A percentile compares a stretch with the other conserved stretches of the same genome.
These are phyloP conservation scores for Russula abietina DNA, from an alignment of 768 basidiomycete species.

Conservation along the genomic window DNA sequence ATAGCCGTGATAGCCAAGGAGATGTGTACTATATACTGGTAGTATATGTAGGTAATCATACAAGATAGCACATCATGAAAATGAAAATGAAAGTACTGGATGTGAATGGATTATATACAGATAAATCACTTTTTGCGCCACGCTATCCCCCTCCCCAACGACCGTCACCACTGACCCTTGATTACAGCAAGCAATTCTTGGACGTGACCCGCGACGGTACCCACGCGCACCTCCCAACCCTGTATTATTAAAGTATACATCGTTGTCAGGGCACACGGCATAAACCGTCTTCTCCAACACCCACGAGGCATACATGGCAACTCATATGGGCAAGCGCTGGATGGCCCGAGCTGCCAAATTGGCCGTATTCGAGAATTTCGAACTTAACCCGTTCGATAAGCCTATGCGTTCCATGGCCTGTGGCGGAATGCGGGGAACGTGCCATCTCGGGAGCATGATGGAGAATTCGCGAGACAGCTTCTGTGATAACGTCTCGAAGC, in stretches of 20 bases:
- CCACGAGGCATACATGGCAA: no score
- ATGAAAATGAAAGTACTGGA: no score
- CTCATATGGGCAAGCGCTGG: neutral
- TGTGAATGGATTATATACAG: neutral
- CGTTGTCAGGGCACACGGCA: neutral
- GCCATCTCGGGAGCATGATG: neutral
- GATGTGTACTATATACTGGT: no score
- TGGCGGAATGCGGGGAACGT: neutral
- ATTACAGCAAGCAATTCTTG: no score
- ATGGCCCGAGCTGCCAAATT: conserved; percentile 7
- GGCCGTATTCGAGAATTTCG: conserved; percentile 9
- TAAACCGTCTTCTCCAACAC: neutral
- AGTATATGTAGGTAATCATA: neutral
- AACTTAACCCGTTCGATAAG: conserved; percentile 1
- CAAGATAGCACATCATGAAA: neutral
- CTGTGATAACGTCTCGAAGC: conserved; percentile 11
- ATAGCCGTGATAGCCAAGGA: neutral
- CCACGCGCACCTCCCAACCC: neutral
- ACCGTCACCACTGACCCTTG: no score
- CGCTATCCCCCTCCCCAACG: no score
- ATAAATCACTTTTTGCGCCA: neutral
- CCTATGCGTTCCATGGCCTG: conserved; percentile 9
- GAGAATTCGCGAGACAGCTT: conserved; percentile 6
- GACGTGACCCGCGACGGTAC: neutral
- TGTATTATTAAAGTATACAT: neutral